These are phyloP conservation scores for Peziza echinospora DNA, from an alignment of 495 filamentous ascomycete genomes.

Conservation along the genomic window DNA sequence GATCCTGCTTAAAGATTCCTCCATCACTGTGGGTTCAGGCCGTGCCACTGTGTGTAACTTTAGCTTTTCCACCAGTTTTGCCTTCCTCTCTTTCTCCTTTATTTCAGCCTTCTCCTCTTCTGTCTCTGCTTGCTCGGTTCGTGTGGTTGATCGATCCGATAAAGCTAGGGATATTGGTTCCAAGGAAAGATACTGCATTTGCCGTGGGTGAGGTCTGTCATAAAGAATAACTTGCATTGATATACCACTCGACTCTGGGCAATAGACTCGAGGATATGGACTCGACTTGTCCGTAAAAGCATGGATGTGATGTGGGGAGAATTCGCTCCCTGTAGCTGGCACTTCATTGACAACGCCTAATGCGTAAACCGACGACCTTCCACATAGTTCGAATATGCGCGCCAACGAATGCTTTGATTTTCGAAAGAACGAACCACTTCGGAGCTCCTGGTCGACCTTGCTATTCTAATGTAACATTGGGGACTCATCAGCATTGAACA, in stretches of 20 bases:
- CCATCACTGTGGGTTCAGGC: slow-evolving; percentile 58
- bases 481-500: neutral
- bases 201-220: slow-evolving; percentile 58
- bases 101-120: slow-evolving; percentile 42
- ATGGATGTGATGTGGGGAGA: slow-evolving; percentile 48
- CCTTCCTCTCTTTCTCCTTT: slow-evolving; percentile 30
- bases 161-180: slow-evolving; percentile 73
- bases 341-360: slow-evolving; percentile 54
- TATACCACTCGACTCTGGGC: slow-evolving; percentile 33
- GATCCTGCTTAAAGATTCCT: slow-evolving; percentile 55
- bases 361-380: slow-evolving; percentile 60
- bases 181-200: slow-evolving; percentile 94
- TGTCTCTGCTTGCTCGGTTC: slow-evolving; percentile 18
- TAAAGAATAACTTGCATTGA: slow-evolving; percentile 78
- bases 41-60: slow-evolving; percentile 65
- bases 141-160: slow-evolving; percentile 39
- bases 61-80: slow-evolving; percentile 62
- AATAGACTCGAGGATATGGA: slow-evolving; percentile 48
- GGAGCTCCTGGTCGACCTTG: slow-evolving; percentile 72
- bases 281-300: slow-evolving; percentile 36
- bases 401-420: slow-evolving; percentile 60
- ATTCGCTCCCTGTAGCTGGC: slow-evolving; percentile 9
- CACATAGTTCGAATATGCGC: slow-evolving; percentile 67
- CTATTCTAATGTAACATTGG: slow-evolving; percentile 26
- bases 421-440: slow-evolving; percentile 61